These are phyloP conservation scores for Paralagenidium karlingii DNA, from an alignment of 352 stramenopile genomes.

Conservation along the genomic window DNA sequence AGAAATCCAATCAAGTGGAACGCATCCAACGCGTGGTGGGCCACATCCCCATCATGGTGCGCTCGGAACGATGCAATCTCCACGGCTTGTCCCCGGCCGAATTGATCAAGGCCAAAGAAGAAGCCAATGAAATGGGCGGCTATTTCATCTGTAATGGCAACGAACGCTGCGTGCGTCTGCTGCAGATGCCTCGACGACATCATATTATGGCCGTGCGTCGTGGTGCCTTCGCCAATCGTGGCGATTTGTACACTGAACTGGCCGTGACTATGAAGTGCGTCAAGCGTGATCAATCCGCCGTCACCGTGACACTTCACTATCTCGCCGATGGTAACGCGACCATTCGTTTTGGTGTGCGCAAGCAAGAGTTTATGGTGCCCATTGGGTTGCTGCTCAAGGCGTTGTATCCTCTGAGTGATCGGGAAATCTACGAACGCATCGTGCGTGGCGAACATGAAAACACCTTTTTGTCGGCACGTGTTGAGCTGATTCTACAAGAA, in stretches of 20 bases:
- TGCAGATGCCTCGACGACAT: conserved; percentile 89
- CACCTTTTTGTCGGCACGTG: conserved; percentile 94
- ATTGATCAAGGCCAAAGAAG: conserved; percentile 82
- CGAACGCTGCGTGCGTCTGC: conserved; percentile 95
- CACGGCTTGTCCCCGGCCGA: conserved; percentile 70
- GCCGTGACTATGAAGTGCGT: conserved; percentile 96
- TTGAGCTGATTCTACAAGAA: conserved; percentile 96
- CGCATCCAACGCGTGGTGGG: conserved; percentile 84
- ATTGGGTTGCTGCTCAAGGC: conserved; percentile 95
- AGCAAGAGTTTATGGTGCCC: conserved; percentile 98
- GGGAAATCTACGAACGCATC: conserved; percentile 97
- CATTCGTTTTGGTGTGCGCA: conserved; percentile 93
- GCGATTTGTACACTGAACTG: conserved; percentile 93
- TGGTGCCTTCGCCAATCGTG: conserved; percentile 96
- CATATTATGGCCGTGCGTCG: conserved; percentile 92
- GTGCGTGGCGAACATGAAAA: conserved; percentile 92
- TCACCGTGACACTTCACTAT: conserved; percentile 98
- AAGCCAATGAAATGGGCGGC: conserved; percentile 96
- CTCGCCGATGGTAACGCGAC: conserved; percentile 94
- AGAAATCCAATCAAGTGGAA: conserved; percentile 69
- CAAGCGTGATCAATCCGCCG: conserved; percentile 89
- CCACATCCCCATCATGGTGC: conserved; percentile 97
- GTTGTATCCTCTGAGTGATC: conserved; percentile 82
- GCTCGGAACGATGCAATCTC: conserved; percentile 94
- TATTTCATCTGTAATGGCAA: conserved; percentile 99